phyloP scores from a whole-genome alignment of 2,329 filamentous ascomycete genomes.

The Xylariaceae sp. region DNA sequence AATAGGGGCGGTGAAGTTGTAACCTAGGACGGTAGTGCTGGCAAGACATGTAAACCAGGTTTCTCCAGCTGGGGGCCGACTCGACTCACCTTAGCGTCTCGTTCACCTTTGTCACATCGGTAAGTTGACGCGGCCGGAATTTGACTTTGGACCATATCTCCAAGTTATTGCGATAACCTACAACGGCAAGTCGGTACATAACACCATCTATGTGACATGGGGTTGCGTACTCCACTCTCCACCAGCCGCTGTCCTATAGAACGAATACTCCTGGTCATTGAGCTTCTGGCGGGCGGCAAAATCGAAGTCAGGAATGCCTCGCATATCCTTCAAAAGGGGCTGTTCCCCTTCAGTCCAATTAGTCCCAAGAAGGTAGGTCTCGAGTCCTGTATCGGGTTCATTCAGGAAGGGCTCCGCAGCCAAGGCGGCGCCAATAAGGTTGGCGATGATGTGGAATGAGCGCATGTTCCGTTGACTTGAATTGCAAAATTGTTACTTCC shows the following conservation, averaged over 20 bases:
- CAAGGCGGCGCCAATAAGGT: conserved; percentile 39
- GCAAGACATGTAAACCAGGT: conserved; percentile 11
- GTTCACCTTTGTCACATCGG: conserved; percentile 52
- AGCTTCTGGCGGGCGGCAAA: conserved; percentile 54
- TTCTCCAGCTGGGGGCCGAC: too few relatives aligned
- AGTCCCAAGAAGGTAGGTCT: conserved; percentile 33
- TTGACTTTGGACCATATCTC: conserved; percentile 47
- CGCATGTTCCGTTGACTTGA: neutral
- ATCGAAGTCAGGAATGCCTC: conserved; percentile 58
- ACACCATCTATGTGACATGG: neutral
- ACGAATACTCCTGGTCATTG: conserved; percentile 53
- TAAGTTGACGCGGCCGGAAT: conserved; percentile 51
- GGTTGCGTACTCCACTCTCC: conserved; percentile 49
- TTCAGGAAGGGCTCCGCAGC: conserved; percentile 49
- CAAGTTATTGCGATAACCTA: conserved; percentile 56
- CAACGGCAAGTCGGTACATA: neutral
- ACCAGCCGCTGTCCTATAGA: conserved; percentile 58
- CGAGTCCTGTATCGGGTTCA: conserved; percentile 46
- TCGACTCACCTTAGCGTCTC: conserved; percentile 34
- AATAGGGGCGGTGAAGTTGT: conserved; percentile 47
- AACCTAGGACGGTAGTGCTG: conserved; percentile 45
- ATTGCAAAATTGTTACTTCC: neutral
- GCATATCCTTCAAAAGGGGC: conserved; percentile 47
- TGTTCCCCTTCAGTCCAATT: conserved; percentile 28
- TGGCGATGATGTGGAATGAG: conserved; percentile 10